A percentile compares a stretch with the other conserved stretches of the same genome.
Conservation (phyloP, 2,329 filamentous ascomycete species). For the Coleophoma crateriformis region DNA sequence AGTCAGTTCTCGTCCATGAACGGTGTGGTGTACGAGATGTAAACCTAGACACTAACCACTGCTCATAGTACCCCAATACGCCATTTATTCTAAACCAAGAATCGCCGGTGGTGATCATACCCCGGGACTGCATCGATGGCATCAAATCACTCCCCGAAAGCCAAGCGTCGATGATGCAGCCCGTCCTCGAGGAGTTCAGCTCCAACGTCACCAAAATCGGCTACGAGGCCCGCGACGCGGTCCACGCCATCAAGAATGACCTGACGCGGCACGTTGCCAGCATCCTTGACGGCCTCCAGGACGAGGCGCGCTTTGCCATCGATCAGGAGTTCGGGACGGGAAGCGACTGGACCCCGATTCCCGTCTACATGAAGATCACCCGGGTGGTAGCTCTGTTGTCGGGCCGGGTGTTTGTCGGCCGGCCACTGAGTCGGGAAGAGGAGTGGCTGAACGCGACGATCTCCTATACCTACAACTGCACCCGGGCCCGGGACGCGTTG, state of each 20-base stretch:
- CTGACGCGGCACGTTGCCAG: slow-evolving; percentile 16
- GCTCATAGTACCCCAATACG: slow-evolving; percentile 12
- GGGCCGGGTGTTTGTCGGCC: slow-evolving; percentile 24
- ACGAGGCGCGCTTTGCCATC: slow-evolving; percentile 16
- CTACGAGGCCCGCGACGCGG: slow-evolving; percentile 3
- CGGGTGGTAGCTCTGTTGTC: slow-evolving; percentile 32
- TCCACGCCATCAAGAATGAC: slow-evolving; percentile 15
- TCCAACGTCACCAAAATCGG: slow-evolving; percentile 17
- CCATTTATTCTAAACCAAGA: slow-evolving; percentile 10
- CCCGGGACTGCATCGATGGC: slow-evolving; percentile 14
- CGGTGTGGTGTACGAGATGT: not conserved
- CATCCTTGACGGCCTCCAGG: slow-evolving; percentile 14
- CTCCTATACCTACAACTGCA: slow-evolving; percentile 9
- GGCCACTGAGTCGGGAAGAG: slow-evolving; percentile 16
- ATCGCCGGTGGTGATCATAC: slow-evolving; percentile 17
- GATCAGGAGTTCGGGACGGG: slow-evolving; percentile 16
- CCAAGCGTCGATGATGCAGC: slow-evolving; percentile 14
- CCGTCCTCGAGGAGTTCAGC: slow-evolving; percentile 7
- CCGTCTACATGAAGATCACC: slow-evolving; percentile 26
- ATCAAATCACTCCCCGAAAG: slow-evolving; percentile 16
- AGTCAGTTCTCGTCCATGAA: not conserved
- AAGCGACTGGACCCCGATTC: slow-evolving; percentile 27
- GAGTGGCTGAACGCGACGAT: slow-evolving; percentile 18
- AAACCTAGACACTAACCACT: not conserved
- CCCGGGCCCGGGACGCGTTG: slow-evolving; percentile 5